phyloP scores from a whole-genome alignment of 2,329 filamentous ascomycete species.

The Penicillium griseofulvum region DNA sequence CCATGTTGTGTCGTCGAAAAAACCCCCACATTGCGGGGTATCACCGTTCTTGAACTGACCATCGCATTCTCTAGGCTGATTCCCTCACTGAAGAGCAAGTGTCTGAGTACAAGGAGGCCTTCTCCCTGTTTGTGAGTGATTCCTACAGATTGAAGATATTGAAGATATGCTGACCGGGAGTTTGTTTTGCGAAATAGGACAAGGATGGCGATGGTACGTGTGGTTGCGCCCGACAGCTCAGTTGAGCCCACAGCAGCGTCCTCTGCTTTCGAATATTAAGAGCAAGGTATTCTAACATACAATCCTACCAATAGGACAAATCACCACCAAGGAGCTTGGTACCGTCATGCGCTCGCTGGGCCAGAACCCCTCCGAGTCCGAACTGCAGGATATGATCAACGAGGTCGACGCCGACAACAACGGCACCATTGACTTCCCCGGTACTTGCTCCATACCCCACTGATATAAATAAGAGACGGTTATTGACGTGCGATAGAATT shows the following conservation, averaged over 20 bases:
- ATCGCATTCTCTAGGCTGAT: slow-evolving; percentile 67
- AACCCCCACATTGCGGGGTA: slow-evolving; percentile 38
- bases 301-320: slow-evolving; percentile 63
- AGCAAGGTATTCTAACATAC: slow-evolving; percentile 9
- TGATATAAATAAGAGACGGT: neutral
- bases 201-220: slow-evolving; percentile 88
- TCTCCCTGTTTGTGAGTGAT: slow-evolving; percentile 94
- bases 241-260: neutral
- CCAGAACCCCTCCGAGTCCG: slow-evolving; percentile 86
- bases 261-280: neutral
- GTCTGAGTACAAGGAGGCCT: slow-evolving; percentile 99
- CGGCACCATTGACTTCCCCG: slow-evolving; percentile 86
- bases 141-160: neutral
- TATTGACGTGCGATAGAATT: slow-evolving; percentile 60
- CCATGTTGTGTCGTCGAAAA: slow-evolving; percentile 8
- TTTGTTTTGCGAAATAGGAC: slow-evolving; percentile 56
- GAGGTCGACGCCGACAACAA: slow-evolving; percentile 92
- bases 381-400: slow-evolving; percentile 92
- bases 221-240: slow-evolving; percentile 5
- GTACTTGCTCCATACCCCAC: slow-evolving; percentile 49
- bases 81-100: slow-evolving; percentile 99
- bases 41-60: slow-evolving; percentile 28
- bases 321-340: slow-evolving; percentile 86
- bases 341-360: slow-evolving; percentile 88
- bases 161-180: slow-evolving; percentile 17